Conservation (phyloP, 192 early-diverging fungal genomes). For the Pilaira anomala region DNA sequence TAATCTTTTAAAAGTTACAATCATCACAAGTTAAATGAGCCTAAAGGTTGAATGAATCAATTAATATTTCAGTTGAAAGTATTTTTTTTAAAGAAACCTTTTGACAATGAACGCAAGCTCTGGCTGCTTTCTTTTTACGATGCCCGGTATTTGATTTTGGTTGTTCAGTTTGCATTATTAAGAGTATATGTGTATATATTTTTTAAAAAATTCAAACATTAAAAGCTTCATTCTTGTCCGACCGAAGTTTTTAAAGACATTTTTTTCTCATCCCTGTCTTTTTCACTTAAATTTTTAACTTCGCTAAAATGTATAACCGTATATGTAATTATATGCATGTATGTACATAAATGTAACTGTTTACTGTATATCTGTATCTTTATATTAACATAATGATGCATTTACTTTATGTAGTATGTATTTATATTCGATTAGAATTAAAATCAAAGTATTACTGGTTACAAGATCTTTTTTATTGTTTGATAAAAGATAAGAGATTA, state of each 20-base stretch:
- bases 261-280: not conserved
- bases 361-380: too few species aligned
- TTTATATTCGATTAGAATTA: too few species aligned
- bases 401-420: too few species aligned
- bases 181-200: not conserved
- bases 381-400: too few species aligned
- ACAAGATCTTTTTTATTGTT: too few species aligned
- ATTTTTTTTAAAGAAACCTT: slow-evolving; percentile 40
- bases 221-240: too few species aligned
- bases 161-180: not conserved
- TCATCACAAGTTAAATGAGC: slow-evolving; percentile 76
- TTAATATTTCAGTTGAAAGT: not conserved
- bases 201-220: not conserved
- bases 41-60: slow-evolving; percentile 1
- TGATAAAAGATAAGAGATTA: too few species aligned
- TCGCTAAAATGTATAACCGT: not conserved
- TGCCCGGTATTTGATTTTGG: slow-evolving; percentile 18
- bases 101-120: slow-evolving; percentile 68
- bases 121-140: slow-evolving; percentile 36
- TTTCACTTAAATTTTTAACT: not conserved
- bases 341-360: too few species aligned
- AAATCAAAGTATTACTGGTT: too few species aligned
- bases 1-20: slow-evolving; percentile 39
- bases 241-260: slow-evolving; percentile 11
- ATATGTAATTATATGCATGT: too few species aligned